Evolutionary conservation across 2,329 filamentous ascomycete genomes (phyloP).

Genomic region (Ophiostoma montium): DNA sequence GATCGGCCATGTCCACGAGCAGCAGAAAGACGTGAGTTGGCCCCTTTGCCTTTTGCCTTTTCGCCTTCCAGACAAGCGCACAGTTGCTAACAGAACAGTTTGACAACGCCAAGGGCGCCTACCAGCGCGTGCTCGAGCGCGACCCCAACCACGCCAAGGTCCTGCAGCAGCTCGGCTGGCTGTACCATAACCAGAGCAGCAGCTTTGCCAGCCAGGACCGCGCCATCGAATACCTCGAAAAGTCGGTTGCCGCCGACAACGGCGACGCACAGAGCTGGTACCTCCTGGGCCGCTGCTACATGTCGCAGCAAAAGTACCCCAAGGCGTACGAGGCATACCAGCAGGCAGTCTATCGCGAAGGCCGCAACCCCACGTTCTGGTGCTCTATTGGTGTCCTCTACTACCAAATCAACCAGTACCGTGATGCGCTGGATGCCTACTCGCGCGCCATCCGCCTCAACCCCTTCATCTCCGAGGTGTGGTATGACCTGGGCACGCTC

Average conservation of each 20-base stretch:
- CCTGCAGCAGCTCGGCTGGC: conserved; percentile 91
- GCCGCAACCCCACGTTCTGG: conserved; percentile 97
- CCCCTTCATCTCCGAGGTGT: conserved; percentile 96
- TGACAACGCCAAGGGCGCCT: conserved; percentile 82
- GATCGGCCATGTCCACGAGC: conserved; percentile 96
- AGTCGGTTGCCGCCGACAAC: conserved; percentile 83
- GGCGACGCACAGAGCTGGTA: conserved; percentile 98
- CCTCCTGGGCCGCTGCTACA: conserved; percentile 90
- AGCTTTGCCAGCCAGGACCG: conserved; percentile 87
- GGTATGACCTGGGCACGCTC: conserved; percentile 94
- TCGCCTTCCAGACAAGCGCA: conserved; percentile 17
- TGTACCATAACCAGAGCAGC: conserved; percentile 91
- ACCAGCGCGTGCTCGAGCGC: conserved; percentile 81
- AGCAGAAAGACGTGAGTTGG: conserved; percentile 81
- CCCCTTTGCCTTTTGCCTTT: conserved; percentile 12
- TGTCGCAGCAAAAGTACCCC: conserved; percentile 98
- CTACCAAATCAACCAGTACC: conserved; percentile 99
- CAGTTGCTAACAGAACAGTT: conserved; percentile 41
- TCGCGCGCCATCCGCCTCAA: conserved; percentile 92
- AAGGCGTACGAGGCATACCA: conserved; percentile 98
- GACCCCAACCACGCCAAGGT: conserved; percentile 97
- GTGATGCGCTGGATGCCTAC: conserved; percentile 93
- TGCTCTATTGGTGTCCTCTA: conserved; percentile 98
- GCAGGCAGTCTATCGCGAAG: conserved; percentile 95
- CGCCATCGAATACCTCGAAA: conserved; percentile 93